Conservation (phyloP, 1,284 basidiomycete species). For the Cerioporus squamosus region DNA sequence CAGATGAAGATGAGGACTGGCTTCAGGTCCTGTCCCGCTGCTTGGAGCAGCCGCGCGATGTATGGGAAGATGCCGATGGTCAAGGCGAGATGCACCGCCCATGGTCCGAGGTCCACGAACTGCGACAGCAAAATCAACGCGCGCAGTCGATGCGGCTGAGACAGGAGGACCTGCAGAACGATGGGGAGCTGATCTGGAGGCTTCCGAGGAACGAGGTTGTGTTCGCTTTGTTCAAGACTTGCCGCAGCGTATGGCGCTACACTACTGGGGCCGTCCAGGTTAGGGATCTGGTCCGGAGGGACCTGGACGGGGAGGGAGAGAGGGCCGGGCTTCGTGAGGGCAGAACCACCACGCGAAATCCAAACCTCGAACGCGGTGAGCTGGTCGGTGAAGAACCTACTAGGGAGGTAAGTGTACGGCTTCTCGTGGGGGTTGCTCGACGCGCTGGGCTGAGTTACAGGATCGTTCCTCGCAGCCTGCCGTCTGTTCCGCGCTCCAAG, state of each 20-base stretch:
- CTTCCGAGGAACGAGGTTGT: slow-evolving; percentile 82
- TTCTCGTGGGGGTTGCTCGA: slow-evolving; percentile 48
- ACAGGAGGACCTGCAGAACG: slow-evolving; percentile 95
- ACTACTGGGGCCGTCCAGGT: slow-evolving; percentile 23
- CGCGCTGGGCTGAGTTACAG: slow-evolving; percentile 27
- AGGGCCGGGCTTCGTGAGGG: slow-evolving; percentile 76
- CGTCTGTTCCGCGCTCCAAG: slow-evolving; percentile 36
- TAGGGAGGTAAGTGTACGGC: slow-evolving; percentile 78
- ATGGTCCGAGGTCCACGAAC: slow-evolving; percentile 97
- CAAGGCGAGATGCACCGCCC: slow-evolving; percentile 96
- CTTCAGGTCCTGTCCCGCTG: slow-evolving; percentile 91
- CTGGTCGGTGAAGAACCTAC: slow-evolving; percentile 95
- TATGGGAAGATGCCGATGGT: slow-evolving; percentile 99
- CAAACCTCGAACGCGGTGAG: slow-evolving; percentile 98
- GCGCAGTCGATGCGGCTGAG: slow-evolving; percentile 94
- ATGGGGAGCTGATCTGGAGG: slow-evolving; percentile 97
- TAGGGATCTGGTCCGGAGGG: slow-evolving; percentile 34
- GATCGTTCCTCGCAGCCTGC: slow-evolving; percentile 27
- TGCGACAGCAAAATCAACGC: slow-evolving; percentile 97
- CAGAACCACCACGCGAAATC: slow-evolving; percentile 91
- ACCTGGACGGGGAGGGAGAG: slow-evolving; percentile 62
- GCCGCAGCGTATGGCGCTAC: slow-evolving; percentile 14
- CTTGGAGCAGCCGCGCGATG: slow-evolving; percentile 95
- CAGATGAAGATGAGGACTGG: slow-evolving; percentile 99
- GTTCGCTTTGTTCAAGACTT: slow-evolving; percentile 35